Evolutionary conservation across 1,284 basidiomycete genomes (phyloP), one percentile per base, ranked within the genome.

Genomic region (Wallemia mellicola): DNA sequence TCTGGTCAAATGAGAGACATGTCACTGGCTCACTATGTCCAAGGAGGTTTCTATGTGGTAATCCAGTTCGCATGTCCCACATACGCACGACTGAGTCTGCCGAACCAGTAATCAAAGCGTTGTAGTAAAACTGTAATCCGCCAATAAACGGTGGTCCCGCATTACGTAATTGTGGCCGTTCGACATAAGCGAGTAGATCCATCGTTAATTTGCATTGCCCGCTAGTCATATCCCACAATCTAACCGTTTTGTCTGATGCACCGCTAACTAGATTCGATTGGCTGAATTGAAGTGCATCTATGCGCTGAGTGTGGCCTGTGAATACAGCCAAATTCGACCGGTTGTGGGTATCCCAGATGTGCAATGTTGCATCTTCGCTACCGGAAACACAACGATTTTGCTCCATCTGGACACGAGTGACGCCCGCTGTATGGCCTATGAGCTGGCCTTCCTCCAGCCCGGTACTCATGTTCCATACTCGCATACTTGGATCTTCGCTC

Each of bases 61-160:
- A 92, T 2, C 94, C 94, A 48, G 92, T 99, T 48, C 94, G 82
- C 91, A 98, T 94, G 68, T 99, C 94, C 94, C 94, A 98, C 87
- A 99, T 94, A 62, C 94, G 75, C 27, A 98, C 88, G 0, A 84
- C 91, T 33, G 92, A 91, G 70, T 99, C 94, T 1, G 87, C 91
- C 65, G 86, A 91, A 1, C 91, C 94, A 65, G 87, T 94, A 1
- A 94, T 88, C 27, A 99, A 77, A 0, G 89, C 94, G 68, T 95
- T 95, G 1, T 89, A 91, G 92, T 92, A 98, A 70, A 96, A 96
- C 69, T 98, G 94, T 55, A 96, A 81, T 0, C 84, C 87, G 1
- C 94, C 94, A 0, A 98, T 88, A 63, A 79, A 86, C 1, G 87
- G 82, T 11, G 38, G 22, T 48, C 22, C 14, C 3, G 38, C 14